Base-by-base conservation (phyloP, 352 stramenopile genomes). In the Globisporangium canariense region DNA sequence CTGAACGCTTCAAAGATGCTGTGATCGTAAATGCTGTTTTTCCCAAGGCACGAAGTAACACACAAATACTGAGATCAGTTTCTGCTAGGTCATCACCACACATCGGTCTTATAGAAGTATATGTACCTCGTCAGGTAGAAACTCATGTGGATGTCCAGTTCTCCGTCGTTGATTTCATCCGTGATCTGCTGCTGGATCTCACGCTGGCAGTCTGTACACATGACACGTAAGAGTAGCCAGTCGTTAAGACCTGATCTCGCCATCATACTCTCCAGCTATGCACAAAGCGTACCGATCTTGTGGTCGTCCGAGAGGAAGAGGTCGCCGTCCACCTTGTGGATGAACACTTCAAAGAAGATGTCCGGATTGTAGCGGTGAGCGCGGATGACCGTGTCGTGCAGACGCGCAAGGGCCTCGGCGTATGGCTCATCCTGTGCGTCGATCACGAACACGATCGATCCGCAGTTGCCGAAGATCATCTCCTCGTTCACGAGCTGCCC, bases 241-340 rank as follows among this genome's bases (percentile, higher is more conserved):
- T 28, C 25, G 25, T 28, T 28, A 28, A 28, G 25, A 28, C 25
- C 25, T 28, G 25, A 64, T 0, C 6, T 18, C 4, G 4, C 2
- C 56, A 36, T 25, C 14, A 16, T 4, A 36, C 9, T 25, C 10
- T 20, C 47, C 43, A 36, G 22, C 5, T n/a, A 13, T 11, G n/a
- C 22, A 36, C 14, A 11, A 10, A 58, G 28, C 68, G 28, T 67
- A 91, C 81, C 97, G 58, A 99, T 98, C 77, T 99, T 99, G 74
- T 98, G 94, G 76, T 99, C 97, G 67, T 99, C 97, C 56, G 89
- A 98, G 28, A 99, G 81, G 76, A 99, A 99, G 6, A 99, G 73
- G 67, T 99, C 97, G 36, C 97, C 97, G 73, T 99, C 97, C 8
- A 99, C 96, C 75, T 98, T 98, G 89, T 99, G 97, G 60, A 99